phyloP scores from a whole-genome alignment of 495 filamentous ascomycete genomes.

The Chaetomium fimeti region DNA sequence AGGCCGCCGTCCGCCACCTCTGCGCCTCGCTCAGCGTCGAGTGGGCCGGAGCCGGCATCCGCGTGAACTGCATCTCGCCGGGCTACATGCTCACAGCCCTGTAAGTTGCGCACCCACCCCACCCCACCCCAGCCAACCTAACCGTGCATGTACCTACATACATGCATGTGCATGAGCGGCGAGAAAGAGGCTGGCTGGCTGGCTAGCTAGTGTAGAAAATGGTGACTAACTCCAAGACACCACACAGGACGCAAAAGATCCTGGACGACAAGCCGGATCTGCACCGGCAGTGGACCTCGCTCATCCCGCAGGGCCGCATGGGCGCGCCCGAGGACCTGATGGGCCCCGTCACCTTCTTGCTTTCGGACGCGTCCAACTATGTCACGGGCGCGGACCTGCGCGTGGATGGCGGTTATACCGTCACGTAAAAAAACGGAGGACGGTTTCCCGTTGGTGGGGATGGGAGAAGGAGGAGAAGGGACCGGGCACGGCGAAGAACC shows the following conservation, averaged over 20 bases:
- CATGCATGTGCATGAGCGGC: neutral
- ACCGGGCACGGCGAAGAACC: neutral
- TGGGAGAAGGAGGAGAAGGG: neutral
- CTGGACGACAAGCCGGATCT: conserved; percentile 89
- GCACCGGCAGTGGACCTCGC: conserved; percentile 79
- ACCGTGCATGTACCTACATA: neutral
- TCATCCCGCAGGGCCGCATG: conserved; percentile 91
- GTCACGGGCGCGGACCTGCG: conserved; percentile 87
- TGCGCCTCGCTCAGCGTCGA: conserved; percentile 80
- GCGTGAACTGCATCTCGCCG: conserved; percentile 88
- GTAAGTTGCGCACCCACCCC: conserved; percentile 48
- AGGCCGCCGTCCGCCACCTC: conserved; percentile 84
- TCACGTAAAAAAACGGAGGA: conserved; percentile 52
- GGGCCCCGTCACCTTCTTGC: conserved; percentile 87
- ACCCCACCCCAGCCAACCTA: neutral
- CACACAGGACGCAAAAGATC: conserved; percentile 81
- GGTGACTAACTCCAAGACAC: neutral
- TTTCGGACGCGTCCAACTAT: conserved; percentile 81
- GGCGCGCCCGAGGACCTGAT: conserved; percentile 87
- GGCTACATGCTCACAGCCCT: conserved; percentile 94
- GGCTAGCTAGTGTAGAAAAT: no score
- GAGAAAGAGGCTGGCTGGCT: neutral
- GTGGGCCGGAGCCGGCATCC: conserved; percentile 79
- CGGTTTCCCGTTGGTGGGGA: neutral
- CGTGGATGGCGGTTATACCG: conserved; percentile 89